Evolutionary conservation across 2,329 filamentous ascomycete species (phyloP).

Genomic region (Huntiella savannae): DNA sequence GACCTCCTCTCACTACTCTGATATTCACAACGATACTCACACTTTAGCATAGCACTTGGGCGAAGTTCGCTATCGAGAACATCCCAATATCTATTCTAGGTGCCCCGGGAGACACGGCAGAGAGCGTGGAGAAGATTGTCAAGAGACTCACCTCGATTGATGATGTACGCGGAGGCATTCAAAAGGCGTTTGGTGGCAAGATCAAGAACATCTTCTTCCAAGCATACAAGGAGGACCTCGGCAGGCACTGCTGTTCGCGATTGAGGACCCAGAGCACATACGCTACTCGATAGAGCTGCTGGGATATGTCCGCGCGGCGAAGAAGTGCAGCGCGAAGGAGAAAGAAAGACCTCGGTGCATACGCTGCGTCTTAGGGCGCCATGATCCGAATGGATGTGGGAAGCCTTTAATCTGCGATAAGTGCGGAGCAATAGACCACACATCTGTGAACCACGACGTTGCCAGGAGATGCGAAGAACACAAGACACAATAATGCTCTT

Average conservation of each 20-base stretch:
- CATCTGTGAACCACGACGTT: not conserved
- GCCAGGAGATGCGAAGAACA: not conserved
- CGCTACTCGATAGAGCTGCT: not conserved
- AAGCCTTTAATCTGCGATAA: not conserved
- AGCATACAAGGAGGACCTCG: not conserved
- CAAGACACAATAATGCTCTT: not conserved
- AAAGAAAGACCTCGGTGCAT: not conserved
- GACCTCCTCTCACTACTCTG: no score
- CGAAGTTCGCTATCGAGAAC: no score
- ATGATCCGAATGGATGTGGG: not conserved
- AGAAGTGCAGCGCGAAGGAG: not conserved
- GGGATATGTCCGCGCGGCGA: not conserved
- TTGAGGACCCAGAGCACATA: not conserved
- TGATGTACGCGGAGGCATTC: not conserved
- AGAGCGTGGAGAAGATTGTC: not conserved
- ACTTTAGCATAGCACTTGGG: no score
- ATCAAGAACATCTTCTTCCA: not conserved
- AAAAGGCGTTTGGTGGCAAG: not conserved
- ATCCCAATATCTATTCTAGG: no score
- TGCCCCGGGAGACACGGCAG: no score
- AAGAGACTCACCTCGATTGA: not conserved
- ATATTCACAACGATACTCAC: no score
- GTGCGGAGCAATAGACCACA: not conserved
- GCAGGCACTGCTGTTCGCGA: not conserved
- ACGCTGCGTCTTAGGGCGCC: not conserved